Base-by-base conservation (phyloP, 2,329 filamentous ascomycete species). In the Apiospora phragmitis region DNA sequence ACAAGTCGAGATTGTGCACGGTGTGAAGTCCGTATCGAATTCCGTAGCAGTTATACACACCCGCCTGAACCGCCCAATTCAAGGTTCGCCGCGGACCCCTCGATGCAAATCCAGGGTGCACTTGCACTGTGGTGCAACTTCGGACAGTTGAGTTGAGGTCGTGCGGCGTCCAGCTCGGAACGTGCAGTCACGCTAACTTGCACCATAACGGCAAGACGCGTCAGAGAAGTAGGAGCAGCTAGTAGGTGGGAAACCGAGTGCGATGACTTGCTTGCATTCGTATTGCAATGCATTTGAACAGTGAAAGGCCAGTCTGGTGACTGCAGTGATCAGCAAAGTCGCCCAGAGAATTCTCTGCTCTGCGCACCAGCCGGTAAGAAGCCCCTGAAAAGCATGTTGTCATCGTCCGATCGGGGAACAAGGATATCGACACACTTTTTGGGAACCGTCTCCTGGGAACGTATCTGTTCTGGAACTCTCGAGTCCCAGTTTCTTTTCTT, bases 401-500 rank as follows among this genome's bases (percentile, higher is more conserved):
- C 55, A 62, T 62, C 29, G 32, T 62, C 55, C 55, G 55, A 62
- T 62, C 55, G 55, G 55, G 55, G 29, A 62, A 12, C 32, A 38
- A 38, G 55, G 55, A 9, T 62, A 21, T 35, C 55, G 18, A 38
- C 32, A 38, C 55, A 29, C 32, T 62, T 62, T 62, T n/a, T n/a
- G n/a, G 38, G 55, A 18, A 38, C 55, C 51, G 51, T 38, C 55
- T n/a, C 8, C 55, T 62, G 55, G 55, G 55, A 62, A 62, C 55
- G 55, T 62, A n/a, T 38, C 55, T 12, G 55, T 62, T 62, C 55
- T 62, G 55, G 55, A 62, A 62, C 55, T 62, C 55, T 62, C 32
- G 55, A 62, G 55, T 62, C 55, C 55, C 55, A 62, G 55, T 62
- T 62, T 62, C 55, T 62, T 62, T 62, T 62, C 55, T 38, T 62